Evolutionary conservation across 1,284 basidiomycete genomes (phyloP), one percentile per base, ranked within the genome.

Genomic region (Tilletiopsis washingtonensis): DNA sequence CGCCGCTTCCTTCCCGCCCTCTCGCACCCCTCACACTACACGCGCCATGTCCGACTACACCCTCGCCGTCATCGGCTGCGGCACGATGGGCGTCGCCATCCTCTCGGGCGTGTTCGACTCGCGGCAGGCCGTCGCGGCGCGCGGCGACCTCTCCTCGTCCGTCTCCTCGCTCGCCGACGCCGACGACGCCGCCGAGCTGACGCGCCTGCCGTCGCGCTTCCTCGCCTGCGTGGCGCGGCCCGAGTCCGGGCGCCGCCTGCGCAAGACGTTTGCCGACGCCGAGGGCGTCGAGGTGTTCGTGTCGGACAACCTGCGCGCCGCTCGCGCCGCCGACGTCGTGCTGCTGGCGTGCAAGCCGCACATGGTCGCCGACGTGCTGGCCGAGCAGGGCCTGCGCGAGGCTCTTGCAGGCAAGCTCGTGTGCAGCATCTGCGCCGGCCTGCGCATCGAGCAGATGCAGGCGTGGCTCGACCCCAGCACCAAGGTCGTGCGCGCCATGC

Each of bases 11-110:
- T n/a, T n/a, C n/a, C n/a, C n/a, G n/a, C n/a, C n/a, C n/a, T n/a
- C n/a, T n/a, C n/a, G n/a, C n/a, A n/a, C n/a, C n/a, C n/a, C n/a
- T n/a, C n/a, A n/a, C n/a, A n/a, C n/a, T n/a, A n/a, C n/a, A n/a
- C n/a, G n/a, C n/a, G n/a, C n/a, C n/a, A n/a, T n/a, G n/a, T n/a
- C n/a, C n/a, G n/a, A n/a, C n/a, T 62, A 67, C 45, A 70, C 69
- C 42, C 52, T 73, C 27, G 56, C 62, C 40, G 56, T 73, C 36
- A 66, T 73, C 34, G 70, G 63, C 3, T 98, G 94, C 76, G 94
- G 94, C 51, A 98, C 94, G 5, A 98, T 99, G 94, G 94, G 94
- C 51, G 78, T 97, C 59, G 91, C 94, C 53, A 82, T 99, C 72
- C 81, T 94, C 42, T 94, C 91, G 25, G 94, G 90, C 47, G 83